Evolutionary conservation across 495 filamentous ascomycete species (phyloP), one percentile per base, ranked within the genome.

Genomic region (Acidiella bohemica): DNA sequence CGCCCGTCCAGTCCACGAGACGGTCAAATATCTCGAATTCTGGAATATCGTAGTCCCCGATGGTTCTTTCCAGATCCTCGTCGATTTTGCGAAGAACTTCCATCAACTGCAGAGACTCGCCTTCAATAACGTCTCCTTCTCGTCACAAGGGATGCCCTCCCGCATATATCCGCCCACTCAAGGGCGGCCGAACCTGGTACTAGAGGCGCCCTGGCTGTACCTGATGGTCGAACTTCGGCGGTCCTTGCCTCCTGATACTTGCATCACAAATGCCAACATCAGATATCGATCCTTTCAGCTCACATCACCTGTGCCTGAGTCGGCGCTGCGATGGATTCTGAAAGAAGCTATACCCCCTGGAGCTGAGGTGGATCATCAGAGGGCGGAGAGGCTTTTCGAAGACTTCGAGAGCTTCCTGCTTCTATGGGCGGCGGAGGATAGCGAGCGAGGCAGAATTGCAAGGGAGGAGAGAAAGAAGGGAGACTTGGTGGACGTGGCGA

Each of bases 361-460:
- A 8, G 22, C 36, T 13, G 25, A 18, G 2, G 16, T 50, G 12
- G 36, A 35, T 21, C 25, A 29, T 23, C 17, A 44, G 12, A 9
- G 41, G 9, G 41, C 40, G 41, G 28, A 31, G 23, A 12, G 42
- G 29, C 36, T 50, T 28, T 7, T 36, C 4, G 42, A 50, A 22
- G 42, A 50, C 30, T 45, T 45, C 26, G 47, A 36, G 30, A 40
- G 30, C 21, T 45, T 50, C 25, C 37, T 39, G 36, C n/a, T 9
- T 1, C 32, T 40, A 14, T 50, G 47, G 41, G 25, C 11, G 12
- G 47, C 37, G n/a, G 47, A 50, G 14, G 37, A 45, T 32, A 23
- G 28, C 21, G 28, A 9, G 4, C 20, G 23, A 14, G 41, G 41
- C 5, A 36, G 2, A 4, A 17, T 10, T 12, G 41, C 41, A 4